Evolutionary conservation across 306 rosid species (phyloP), one percentile per base, ranked within the genome.

Genomic region (Echinosophora koreensis): DNA sequence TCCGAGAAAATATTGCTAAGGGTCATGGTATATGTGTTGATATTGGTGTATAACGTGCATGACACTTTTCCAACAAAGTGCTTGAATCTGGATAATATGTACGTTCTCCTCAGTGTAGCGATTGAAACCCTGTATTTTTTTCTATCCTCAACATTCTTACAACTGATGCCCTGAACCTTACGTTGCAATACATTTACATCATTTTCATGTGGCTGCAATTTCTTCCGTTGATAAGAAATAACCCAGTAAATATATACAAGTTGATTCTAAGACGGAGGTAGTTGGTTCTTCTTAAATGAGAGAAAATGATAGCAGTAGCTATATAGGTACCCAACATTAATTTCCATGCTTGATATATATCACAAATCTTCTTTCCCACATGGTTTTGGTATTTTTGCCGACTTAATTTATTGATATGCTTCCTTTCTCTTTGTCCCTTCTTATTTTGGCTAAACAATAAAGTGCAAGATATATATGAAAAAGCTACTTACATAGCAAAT

Each of bases 261-360:
- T 68, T 59, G 80, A 59, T 77, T 66, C 44, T 66, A 17, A 54
- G 68, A 66, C 30, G 69, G 77, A 58, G 79, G 84, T 65, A 34
- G 84, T 74, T 80, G 78, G 52, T 42, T 65, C 8, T 34, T 73
- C 74, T 55, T 73, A 80, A 73, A 73, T 65, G 80, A 73, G 56
- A 42, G 69, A 61, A 50, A 69, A 5, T 47, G 81, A 66, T 10
- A 66, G 74, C 58, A 55, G 44, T 54, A 42, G 46, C 30, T 41
- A 58, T 41, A 58, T 9, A 54, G 38, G 78, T 63, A 22, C 78
- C 78, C 71, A 50, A 63, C 50, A 16, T 39, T 34, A 17, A 61
- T 32, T 62, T 62, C 13, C 39, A 32, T 32, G 74, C 22, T 46
- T n/a, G 61, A 69, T 54, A 15, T 35, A 69, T 54, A 15, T 35